Conservation (phyloP, 257 asterid genomes). For the Solanum appendiculatum region DNA sequence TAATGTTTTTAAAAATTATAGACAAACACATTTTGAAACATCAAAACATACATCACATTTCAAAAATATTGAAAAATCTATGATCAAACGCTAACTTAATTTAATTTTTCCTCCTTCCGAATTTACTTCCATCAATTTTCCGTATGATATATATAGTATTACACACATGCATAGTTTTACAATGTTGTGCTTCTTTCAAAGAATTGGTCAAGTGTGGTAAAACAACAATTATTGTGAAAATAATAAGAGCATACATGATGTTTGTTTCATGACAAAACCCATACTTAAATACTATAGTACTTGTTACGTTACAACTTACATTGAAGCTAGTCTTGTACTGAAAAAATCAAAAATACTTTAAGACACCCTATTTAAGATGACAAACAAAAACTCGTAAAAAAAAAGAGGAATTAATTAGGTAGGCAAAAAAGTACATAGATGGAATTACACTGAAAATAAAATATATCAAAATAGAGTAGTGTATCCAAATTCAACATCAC, state of each 20-base stretch:
- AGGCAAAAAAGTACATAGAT: background rate
- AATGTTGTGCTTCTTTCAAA: background rate
- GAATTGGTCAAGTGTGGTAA: background rate
- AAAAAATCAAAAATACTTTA: background rate
- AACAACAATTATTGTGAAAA: background rate
- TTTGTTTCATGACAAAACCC: background rate
- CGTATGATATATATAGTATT: background rate
- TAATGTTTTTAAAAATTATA: background rate
- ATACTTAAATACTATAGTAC: background rate
- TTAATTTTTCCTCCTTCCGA: too few species aligned
- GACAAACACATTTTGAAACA: background rate
- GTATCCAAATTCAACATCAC: constrained; percentile 42
- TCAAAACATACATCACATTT: background rate
- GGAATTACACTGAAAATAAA: background rate
- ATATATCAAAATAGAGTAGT: constrained; percentile 28
- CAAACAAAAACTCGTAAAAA: background rate
- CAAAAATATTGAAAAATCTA: background rate
- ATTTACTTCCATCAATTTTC: background rate
- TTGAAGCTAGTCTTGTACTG: background rate
- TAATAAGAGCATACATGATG: background rate
- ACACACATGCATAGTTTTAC: background rate
- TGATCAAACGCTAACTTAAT: too few species aligned
- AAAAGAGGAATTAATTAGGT: background rate
- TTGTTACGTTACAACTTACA: background rate
- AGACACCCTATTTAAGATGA: background rate